phyloP scores from a whole-genome alignment of 495 filamentous ascomycete species.

The Tuber aestivum region DNA sequence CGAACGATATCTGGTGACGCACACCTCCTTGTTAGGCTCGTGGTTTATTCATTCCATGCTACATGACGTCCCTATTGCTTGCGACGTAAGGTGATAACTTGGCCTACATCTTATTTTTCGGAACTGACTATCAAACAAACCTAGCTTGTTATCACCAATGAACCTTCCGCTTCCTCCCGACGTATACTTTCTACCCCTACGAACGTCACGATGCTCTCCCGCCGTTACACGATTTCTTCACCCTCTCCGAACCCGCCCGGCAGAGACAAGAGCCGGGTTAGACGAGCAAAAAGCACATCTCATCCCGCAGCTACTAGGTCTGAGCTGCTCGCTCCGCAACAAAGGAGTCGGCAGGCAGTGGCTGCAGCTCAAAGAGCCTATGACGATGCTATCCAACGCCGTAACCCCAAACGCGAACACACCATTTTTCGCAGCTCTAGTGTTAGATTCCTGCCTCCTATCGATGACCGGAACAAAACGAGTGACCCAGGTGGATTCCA shows the following conservation, averaged over 20 bases:
- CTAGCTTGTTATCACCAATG: background rate
- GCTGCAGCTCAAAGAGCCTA: conserved; percentile 40
- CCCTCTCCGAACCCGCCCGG: conserved; percentile 19
- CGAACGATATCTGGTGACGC: background rate
- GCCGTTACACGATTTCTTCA: conserved; percentile 27
- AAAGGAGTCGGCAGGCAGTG: conserved; percentile 37
- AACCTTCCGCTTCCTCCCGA: background rate
- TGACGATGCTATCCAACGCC: conserved; percentile 31
- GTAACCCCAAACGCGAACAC: background rate
- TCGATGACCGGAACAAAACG: conserved; percentile 8
- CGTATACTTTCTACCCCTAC: background rate
- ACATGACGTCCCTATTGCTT: background rate
- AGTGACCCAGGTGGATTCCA: background rate
- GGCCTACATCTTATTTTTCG: background rate
- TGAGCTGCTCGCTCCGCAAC: conserved; percentile 30
- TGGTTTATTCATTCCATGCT: background rate
- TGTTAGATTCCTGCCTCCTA: conserved; percentile 29
- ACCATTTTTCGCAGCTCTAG: conserved; percentile 16
- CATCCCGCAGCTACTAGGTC: conserved; percentile 34
- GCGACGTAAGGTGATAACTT: background rate
- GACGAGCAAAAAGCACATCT: conserved; percentile 34
- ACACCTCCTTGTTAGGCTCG: background rate
- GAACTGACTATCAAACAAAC: background rate
- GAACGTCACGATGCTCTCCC: conserved; percentile 28
- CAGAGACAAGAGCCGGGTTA: conserved; percentile 14